Evolutionary conservation across 2,329 filamentous ascomycete species (phyloP), one percentile per base, ranked within the genome.

Genomic region (Paraphoma sp.): DNA sequence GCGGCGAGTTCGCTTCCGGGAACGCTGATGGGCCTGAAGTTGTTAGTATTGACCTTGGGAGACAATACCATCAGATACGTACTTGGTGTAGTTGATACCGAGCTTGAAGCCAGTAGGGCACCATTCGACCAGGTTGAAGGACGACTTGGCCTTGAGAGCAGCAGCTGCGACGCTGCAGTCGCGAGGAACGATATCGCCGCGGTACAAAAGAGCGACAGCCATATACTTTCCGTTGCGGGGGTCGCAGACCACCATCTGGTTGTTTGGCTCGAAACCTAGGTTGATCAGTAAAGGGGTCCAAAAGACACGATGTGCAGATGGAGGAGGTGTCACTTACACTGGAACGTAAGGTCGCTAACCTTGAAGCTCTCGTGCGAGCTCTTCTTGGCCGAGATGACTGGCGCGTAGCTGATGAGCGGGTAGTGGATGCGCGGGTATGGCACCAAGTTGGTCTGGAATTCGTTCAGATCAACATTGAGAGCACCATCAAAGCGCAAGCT

Each of bases 1-100:
- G 96, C 93, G 81, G 95, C 94, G 62, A 98, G 88, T 78, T 98
- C 95, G 75, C 94, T 94, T 81, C 97, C 96, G 72, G 93, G 95
- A 56, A 97, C 93, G 82, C 92, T 91, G 84, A 96, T 88, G 69
- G 94, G 95, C 78, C 93, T 92, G 84, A 96, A 72, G 85, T 38
- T 16, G 29, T 73, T 62, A 65, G 61, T 46, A 5, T 28, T 14
- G 40, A 46, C 3, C 30, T 2, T 14, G 6, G 8, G 2, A 7
- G 45, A 46, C 11, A 12, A 1, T n/a, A 2, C 2, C n/a, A 17
- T 30, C 43, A 11, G 1, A 16, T 11, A 68, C 73, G 51, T 55
- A 75, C 74, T 76, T 77, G 87, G 82, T 89, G 82, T 88, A 89
- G 83, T 89, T 89, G 83, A 90, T 90, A 68, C 88, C 88, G 57